These are phyloP conservation scores for Russula lepida DNA, from an alignment of 768 basidiomycete genomes.

Conservation along the genomic window DNA sequence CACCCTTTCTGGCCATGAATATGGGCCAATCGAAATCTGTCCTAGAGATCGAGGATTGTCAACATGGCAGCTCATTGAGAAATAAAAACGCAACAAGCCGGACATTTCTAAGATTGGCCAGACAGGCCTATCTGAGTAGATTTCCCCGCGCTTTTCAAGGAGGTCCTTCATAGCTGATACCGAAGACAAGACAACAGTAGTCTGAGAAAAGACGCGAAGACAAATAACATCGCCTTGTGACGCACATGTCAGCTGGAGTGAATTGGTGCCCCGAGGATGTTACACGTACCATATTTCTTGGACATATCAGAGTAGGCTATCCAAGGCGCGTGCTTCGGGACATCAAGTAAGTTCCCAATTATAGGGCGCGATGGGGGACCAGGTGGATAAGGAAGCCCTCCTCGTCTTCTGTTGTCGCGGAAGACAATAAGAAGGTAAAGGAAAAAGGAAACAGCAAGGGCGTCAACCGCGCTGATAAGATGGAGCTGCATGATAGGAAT, in stretches of 20 bases:
- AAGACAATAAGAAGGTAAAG: background rate
- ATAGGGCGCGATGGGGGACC: background rate
- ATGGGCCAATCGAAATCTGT: slow-evolving; percentile 2
- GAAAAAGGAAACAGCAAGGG: background rate
- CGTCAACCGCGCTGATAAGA: background rate
- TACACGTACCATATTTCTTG: background rate
- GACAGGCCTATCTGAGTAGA: slow-evolving; percentile 10
- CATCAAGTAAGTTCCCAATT: background rate
- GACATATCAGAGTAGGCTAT: background rate
- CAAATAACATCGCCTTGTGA: background rate
- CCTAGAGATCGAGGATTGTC: background rate
- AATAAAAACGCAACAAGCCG: background rate
- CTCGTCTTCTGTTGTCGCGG: background rate
- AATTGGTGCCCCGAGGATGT: background rate
- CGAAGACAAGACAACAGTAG: slow-evolving; percentile 42
- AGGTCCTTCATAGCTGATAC: slow-evolving; percentile 37
- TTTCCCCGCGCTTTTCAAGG: slow-evolving; percentile 42
- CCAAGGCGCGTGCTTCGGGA: background rate
- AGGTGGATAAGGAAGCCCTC: background rate
- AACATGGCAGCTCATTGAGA: background rate
- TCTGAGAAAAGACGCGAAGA: slow-evolving; percentile 35
- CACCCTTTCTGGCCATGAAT: background rate
- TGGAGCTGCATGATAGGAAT: background rate
- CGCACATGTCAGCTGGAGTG: background rate
- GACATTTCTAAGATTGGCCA: slow-evolving; percentile 1